A percentile compares a stretch with the other conserved stretches of the same genome.
Evolutionary conservation across 2,329 filamentous ascomycete species (phyloP).

Genomic region (Stemphylium vesicarium): DNA sequence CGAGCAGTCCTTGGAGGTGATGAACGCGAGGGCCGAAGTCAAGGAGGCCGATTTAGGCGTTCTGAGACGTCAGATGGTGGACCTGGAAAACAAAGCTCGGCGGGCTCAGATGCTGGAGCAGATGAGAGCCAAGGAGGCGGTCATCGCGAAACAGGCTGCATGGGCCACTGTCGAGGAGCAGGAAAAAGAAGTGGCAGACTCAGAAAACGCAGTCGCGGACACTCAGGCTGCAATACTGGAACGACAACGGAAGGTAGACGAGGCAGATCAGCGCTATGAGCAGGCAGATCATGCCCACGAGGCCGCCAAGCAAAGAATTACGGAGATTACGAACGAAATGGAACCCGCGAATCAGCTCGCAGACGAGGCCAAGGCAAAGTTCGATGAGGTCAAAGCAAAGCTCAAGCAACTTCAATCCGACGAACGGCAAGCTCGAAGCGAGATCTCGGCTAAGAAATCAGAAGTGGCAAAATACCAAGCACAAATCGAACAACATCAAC

Average conservation of each 20-base stretch:
- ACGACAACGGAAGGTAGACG: slow-evolving; percentile 53
- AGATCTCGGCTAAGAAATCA: slow-evolving; percentile 61
- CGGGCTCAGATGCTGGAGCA: slow-evolving; percentile 70
- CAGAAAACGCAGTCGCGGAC: slow-evolving; percentile 35
- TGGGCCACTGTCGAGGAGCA: slow-evolving; percentile 86
- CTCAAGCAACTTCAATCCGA: slow-evolving; percentile 61
- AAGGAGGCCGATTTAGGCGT: slow-evolving; percentile 68
- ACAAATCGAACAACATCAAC: slow-evolving; percentile 62
- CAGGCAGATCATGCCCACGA: slow-evolving; percentile 51
- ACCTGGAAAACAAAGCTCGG: slow-evolving; percentile 69
- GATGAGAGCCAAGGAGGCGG: slow-evolving; percentile 66
- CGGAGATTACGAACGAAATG: slow-evolving; percentile 45
- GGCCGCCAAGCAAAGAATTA: slow-evolving; percentile 44
- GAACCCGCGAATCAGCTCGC: slow-evolving; percentile 56
- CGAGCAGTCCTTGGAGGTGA: slow-evolving; percentile 77
- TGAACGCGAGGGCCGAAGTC: slow-evolving; percentile 66
- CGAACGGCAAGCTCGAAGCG: slow-evolving; percentile 68
- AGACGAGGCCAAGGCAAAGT: slow-evolving; percentile 58
- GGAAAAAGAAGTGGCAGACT: slow-evolving; percentile 59
- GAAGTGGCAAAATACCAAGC: slow-evolving; percentile 51
- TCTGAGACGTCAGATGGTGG: slow-evolving; percentile 64
- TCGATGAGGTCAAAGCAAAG: slow-evolving; percentile 61
- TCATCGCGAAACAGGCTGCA: slow-evolving; percentile 71
- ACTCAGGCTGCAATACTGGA: slow-evolving; percentile 58
- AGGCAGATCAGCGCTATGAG: slow-evolving; percentile 52